phyloP scores from a whole-genome alignment of 2,329 filamentous ascomycete genomes.

The Blastomyces emzantsi region DNA sequence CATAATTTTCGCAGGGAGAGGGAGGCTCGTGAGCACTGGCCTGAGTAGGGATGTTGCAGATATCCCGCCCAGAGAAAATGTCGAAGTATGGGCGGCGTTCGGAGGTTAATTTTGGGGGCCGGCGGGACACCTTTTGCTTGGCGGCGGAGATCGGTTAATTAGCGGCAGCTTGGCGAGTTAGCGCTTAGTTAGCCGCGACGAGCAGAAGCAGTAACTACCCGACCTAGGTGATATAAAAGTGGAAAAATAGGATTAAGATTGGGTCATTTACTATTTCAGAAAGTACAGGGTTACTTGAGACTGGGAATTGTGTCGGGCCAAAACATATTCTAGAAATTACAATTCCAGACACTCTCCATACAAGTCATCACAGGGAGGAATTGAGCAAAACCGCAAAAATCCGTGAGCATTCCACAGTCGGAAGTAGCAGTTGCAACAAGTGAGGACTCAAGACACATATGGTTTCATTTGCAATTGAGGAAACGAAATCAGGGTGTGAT shows the following conservation, averaged over 20 bases:
- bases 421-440: too few species aligned
- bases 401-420: background rate
- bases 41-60: background rate
- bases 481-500: too few species aligned
- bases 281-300: background rate
- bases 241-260: background rate
- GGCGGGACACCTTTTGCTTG: background rate
- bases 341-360: background rate
- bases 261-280: background rate
- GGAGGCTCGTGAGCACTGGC: background rate
- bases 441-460: too few species aligned
- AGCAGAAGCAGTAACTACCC: background rate
- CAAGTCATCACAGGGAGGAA: too few species aligned
- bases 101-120: background rate
- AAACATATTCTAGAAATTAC: background rate
- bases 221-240: background rate
- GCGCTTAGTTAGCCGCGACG: background rate
- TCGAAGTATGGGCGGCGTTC: background rate
- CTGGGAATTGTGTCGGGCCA: background rate
- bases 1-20: constrained; percentile 45
- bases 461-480: too few species aligned
- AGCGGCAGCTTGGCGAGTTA: background rate
- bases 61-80: background rate
- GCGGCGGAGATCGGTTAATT: background rate
- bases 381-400: background rate